Base-by-base conservation (phyloP, 1,284 basidiomycete genomes). In the Fistulinella staudtii region DNA sequence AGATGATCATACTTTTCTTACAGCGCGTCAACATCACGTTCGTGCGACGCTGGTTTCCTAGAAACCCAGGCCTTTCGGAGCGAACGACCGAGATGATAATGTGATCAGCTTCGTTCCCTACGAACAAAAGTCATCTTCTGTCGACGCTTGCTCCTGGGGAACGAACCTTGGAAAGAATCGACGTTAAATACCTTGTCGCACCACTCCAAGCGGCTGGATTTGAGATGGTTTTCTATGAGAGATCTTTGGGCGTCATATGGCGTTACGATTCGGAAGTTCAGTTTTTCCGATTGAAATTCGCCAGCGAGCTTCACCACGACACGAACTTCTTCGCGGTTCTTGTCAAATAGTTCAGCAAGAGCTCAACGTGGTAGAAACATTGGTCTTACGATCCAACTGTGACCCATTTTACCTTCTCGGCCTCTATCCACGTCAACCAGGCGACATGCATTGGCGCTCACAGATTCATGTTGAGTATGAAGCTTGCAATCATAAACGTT, bases 1-100 rank as follows among this genome's bases (percentile, higher is more conserved):
- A 71, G 51, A 84, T 71, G 43, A 70, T 65, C 77, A 85, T 79
- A 34, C 71, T 68, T 31, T 59, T 54, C 60, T 77, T 79, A 63
- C 77, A 82, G 11, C 80, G 70, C 1, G 76, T 77, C 35, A 86
- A 64, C 81, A 87, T 83, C 30, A 86, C 83, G 60, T 86, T 86
- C 13, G 75, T 74, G 2, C 83, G 73, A 4, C 73, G 63, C 11
- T 58, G n/a, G 39, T 72, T 74, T 7, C 42, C 52, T 17, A 82
- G 56, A 52, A 82, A 83, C 1, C 80, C 79, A 1, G 72, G 55
- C 4, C 48, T 54, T 1, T 54, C 46, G 0, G 78, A 68, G 10
- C 78, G 67, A 3, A 80, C 76, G n/a, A 79, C 49, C 4, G 78
- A 85, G 28, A 87, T 69, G 31, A 87, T 74, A 41, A 85, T 79